Percentiles rank a stretch among this genome's conserved stretches.
These are phyloP conservation scores for Starmerella riodocensis DNA, from an alignment of 805 yeast species.

Conservation along the genomic window DNA sequence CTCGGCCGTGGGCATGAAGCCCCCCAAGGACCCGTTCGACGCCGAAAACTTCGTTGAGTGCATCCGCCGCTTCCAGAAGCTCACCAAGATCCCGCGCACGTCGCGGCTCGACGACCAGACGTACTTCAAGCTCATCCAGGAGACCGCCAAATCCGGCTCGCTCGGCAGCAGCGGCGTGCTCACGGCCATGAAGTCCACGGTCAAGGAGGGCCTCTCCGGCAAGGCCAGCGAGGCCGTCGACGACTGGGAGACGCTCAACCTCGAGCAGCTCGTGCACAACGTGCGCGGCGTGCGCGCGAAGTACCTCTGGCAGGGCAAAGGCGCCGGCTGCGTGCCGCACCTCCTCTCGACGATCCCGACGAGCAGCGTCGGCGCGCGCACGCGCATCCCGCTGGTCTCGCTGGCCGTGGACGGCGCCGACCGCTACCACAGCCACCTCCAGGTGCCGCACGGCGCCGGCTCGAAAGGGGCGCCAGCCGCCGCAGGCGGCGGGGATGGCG, in stretches of 20 bases:
- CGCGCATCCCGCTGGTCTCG: constrained; percentile 13
- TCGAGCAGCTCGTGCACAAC: constrained; percentile 16
- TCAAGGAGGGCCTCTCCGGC: constrained; percentile 40
- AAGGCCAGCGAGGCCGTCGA: constrained; percentile 15
- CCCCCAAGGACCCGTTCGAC: constrained; percentile 75
- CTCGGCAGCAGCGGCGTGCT: constrained; percentile 23
- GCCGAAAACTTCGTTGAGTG: constrained; percentile 53
- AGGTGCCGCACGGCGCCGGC: not conserved
- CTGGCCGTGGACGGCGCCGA: not conserved
- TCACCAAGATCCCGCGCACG: constrained; percentile 39
- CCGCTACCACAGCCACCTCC: not conserved
- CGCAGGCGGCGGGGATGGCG: not conserved
- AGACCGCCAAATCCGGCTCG: constrained; percentile 34
- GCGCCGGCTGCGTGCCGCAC: constrained; percentile 15
- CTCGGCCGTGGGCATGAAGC: constrained; percentile 42
- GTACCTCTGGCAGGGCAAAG: constrained; percentile 20
- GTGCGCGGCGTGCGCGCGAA: constrained; percentile 20
- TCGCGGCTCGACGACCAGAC: constrained; percentile 48
- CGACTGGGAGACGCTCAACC: constrained; percentile 21
- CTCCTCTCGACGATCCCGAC: constrained; percentile 3
- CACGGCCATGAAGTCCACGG: constrained; percentile 53
- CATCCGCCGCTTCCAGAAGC: constrained; percentile 67
- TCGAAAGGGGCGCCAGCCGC: not conserved
- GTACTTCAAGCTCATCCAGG: constrained; percentile 34
- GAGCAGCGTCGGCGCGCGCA: not conserved